phyloP scores from a whole-genome alignment of 2,329 filamentous ascomycete species.

The Endoconidiophora polonica region DNA sequence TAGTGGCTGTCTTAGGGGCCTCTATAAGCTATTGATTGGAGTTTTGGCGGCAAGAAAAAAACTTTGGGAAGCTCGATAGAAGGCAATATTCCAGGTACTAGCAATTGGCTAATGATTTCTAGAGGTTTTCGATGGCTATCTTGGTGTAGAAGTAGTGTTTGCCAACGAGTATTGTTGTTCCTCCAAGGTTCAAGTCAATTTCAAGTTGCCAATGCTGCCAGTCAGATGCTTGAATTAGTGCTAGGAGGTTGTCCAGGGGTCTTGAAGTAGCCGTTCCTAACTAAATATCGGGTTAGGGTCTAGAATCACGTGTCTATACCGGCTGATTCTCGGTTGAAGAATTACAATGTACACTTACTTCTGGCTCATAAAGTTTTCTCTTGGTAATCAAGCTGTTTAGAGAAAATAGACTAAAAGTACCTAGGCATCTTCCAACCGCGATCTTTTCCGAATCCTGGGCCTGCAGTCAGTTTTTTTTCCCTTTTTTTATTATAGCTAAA shows the following conservation, averaged over 20 bases:
- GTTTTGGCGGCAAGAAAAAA: too few species aligned
- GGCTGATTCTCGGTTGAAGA: slow-evolving; percentile 7
- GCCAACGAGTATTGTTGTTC: neutral
- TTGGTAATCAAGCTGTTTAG: neutral
- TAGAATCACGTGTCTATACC: neutral
- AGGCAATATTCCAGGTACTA: too few species aligned
- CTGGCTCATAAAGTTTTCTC: neutral
- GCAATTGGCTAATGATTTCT: too few species aligned
- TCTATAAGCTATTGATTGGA: too few species aligned
- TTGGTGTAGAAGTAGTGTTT: too few species aligned
- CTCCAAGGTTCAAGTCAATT: neutral
- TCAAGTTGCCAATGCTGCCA: neutral
- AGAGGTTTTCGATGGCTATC: too few species aligned
- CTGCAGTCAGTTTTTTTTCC: slow-evolving; percentile 21
- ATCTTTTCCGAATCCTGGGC: slow-evolving; percentile 29
- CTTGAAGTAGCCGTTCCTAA: neutral
- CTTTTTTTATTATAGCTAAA: slow-evolving; percentile 23
- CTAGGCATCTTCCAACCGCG: slow-evolving; percentile 26
- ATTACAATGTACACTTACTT: neutral
- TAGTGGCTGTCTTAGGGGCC: too few species aligned
- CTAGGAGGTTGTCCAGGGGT: neutral
- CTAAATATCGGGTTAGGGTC: slow-evolving; percentile 1
- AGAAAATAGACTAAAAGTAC: slow-evolving; percentile 1
- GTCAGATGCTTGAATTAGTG: neutral
- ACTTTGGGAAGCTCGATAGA: too few species aligned